Conservation (phyloP, 768 basidiomycete genomes). For the Hydnomerulius pinastri region DNA sequence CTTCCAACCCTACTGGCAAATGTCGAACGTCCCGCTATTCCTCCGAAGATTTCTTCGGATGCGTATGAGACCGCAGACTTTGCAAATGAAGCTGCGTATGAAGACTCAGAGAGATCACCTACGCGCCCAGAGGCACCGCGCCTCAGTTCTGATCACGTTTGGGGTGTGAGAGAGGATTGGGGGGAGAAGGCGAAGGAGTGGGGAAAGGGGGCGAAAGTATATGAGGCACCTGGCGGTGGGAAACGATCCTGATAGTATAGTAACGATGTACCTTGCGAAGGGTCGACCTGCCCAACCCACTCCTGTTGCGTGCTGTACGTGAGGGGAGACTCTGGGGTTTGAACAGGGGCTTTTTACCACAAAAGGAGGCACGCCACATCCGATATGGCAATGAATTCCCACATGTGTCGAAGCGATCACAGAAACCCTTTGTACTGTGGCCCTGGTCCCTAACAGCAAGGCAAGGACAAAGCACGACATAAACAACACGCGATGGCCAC, state of each 20-base stretch:
- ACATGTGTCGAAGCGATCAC: constrained; percentile 21
- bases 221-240: background rate
- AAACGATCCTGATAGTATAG: background rate
- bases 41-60: background rate
- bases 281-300: no score
- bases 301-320: no score
- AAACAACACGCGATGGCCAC: constrained; percentile 29
- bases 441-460: no score
- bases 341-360: background rate
- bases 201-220: constrained; percentile 24
- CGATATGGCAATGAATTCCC: constrained; percentile 9
- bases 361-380: background rate
- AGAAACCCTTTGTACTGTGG: background rate
- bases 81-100: constrained; percentile 16
- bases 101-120: background rate
- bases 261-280: no score
- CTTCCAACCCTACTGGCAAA: background rate
- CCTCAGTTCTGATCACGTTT: constrained; percentile 38
- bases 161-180: constrained; percentile 44
- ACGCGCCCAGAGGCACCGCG: constrained; percentile 34
- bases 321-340: no score
- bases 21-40: background rate
- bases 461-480: background rate
- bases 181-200: constrained; percentile 22
- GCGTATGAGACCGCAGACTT: constrained; percentile 24